Evolutionary conservation across 2,329 filamentous ascomycete genomes (phyloP), one percentile per base, ranked within the genome.

Genomic region (Botryotinia globosa): DNA sequence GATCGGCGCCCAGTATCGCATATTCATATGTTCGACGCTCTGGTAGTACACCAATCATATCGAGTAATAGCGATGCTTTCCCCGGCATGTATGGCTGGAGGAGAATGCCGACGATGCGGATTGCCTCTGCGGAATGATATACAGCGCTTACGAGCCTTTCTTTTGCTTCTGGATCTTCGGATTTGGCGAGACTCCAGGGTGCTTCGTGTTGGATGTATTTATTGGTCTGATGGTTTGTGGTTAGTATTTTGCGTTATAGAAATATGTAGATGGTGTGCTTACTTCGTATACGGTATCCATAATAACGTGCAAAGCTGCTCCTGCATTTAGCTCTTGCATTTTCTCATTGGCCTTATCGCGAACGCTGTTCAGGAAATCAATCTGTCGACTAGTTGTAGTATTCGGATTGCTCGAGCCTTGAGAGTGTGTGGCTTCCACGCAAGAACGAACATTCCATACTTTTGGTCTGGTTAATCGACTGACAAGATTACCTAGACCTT

Each of bases 71-170:
- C 18, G 83, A 82, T 64, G 93, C 88, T 81, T 97, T 97, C 58
- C 84, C 85, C 0, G 96, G 96, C 87, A 99, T 97, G 79, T 94
- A 93, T 1, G 96, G 94, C 81, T 97, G 94, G 62, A 99, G 84
- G 64, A 98, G 84, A 77, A 99, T 97, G 22, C 91, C 93, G 0
- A 86, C 85, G 37, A 98, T 88, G 54, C 96, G 91, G 64, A 98
- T 81, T 7, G 91, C 88, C 82, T 99, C 96, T 14, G 90, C 88
- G 61, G 86, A 85, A 61, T 91, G 85, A 81, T 89, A 98, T 42
- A 99, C 85, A 54, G 87, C 86, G 77, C 85, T 84, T 75, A 90
- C 83, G 25, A 90, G 48, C 16, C 32, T 39, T 34, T 68, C 37
- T 44, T 51, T 59, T 34, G 72, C 67, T 18, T 44, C 25, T 44